Base-by-base conservation (phyloP, 2,329 filamentous ascomycete species). In the Fusarium sp. region DNA sequence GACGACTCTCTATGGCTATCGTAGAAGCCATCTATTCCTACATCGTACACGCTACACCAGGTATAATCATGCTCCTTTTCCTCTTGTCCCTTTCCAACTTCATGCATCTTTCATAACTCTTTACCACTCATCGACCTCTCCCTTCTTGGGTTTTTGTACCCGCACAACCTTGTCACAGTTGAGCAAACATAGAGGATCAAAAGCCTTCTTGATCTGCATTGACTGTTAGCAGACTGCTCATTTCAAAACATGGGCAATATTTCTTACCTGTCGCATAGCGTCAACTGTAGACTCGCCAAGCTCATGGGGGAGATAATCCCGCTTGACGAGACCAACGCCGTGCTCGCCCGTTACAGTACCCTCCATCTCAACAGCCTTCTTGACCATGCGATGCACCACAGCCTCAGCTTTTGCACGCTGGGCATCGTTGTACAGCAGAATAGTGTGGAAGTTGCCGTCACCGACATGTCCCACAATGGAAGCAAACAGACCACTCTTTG, bases 271-370 rank as follows among this genome's bases (percentile, higher is more conserved):
- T 81, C 93, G 88, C 93, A 97, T 97, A 27, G 92, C 86, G 82
- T 95, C 92, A 13, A 97, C 93, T 0, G 93, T 94, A 17, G 83
- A 85, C 79, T 90, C 85, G 17, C 93, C 93, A 44, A 96, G 84
- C 82, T 97, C 93, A 77, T 95, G 92, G 14, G 90, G 86, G 46
- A 97, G 86, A 78, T 95, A 95, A 79, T 96, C 93, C 74, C 93
- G 86, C 88, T 97, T 97, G 62, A 95, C 92, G 52, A 97, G 84
- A 11, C 93, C 93, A 58, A 96, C 91, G 45, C 93, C 93, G 80
- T 97, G 93, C 81, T 97, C 93, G 59, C 93, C 94, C 86, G 93
- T 95, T 3, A 94, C 93, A 0, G 94, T 96, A 13, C 94, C 94
- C 81, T 96, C 93, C 84, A 94, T 88, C 83, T 94, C 92, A 53